These are phyloP conservation scores for Tetradesmus obliquus DNA, from an alignment of 139 green algal genomes.

Conservation along the genomic window DNA sequence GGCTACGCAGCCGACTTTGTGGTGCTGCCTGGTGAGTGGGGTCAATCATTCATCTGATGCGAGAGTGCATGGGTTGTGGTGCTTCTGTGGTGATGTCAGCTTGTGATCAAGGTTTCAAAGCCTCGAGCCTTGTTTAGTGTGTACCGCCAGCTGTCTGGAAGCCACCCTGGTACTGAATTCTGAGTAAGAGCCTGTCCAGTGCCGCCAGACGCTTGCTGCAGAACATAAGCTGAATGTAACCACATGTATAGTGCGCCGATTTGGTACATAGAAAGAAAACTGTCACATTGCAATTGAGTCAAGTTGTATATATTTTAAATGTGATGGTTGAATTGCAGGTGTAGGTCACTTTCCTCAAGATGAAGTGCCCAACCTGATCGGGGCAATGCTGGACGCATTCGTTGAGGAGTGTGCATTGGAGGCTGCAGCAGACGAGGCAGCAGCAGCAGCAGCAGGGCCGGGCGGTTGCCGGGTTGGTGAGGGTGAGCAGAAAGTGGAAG, in stretches of 20 bases:
- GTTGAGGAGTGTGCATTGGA: constrained; percentile 22
- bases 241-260: too few species aligned
- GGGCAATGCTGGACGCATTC: constrained; percentile 28
- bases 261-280: too few species aligned
- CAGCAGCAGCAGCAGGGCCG: background rate
- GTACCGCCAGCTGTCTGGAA: too few species aligned
- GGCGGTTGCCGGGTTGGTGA: background rate
- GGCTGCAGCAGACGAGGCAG: background rate
- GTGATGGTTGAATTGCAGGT: background rate
- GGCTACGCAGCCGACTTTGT: constrained; percentile 25
- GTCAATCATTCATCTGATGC: background rate
- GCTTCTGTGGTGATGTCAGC: too few species aligned
- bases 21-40: constrained; percentile 22
- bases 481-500: background rate
- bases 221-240: too few species aligned
- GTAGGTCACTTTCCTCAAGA: constrained; percentile 42
- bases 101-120: too few species aligned
- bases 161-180: too few species aligned
- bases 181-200: too few species aligned
- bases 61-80: background rate
- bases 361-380: constrained; percentile 23
- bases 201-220: too few species aligned
- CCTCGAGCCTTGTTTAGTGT: too few species aligned
- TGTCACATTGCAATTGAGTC: too few species aligned
- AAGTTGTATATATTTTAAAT: too few species aligned